Evolutionary conservation across 495 filamentous ascomycete genomes (phyloP).

Genomic region (Penicillium silybi): DNA sequence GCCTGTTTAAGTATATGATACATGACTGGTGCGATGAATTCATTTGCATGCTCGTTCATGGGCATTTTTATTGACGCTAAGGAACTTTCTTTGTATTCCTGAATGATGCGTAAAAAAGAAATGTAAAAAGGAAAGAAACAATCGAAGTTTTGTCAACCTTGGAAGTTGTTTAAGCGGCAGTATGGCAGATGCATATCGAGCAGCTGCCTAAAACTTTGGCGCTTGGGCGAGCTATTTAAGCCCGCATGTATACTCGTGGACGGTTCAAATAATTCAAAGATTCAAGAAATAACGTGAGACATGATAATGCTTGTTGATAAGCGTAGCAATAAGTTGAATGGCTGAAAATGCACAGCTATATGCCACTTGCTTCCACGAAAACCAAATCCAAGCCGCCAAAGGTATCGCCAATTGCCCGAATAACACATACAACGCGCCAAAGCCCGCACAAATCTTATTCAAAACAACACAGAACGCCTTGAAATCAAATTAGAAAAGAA

Average conservation of each 20-base stretch:
- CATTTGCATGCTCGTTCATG: not conserved
- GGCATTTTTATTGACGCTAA: not conserved
- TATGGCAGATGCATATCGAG: too few relatives aligned
- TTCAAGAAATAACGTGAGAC: not conserved
- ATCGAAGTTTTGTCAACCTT: too few relatives aligned
- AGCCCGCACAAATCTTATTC: constrained; percentile 1
- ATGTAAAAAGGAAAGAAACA: too few relatives aligned
- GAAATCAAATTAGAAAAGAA: constrained; percentile 2
- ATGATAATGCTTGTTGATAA: not conserved
- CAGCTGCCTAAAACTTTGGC: too few relatives aligned
- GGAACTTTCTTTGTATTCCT: too few relatives aligned
- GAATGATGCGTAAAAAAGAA: too few relatives aligned
- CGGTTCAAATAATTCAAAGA: too few relatives aligned
- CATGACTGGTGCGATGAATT: constrained; percentile 3
- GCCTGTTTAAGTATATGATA: not conserved
- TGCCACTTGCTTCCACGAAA: constrained; percentile 3
- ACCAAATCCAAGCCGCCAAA: constrained; percentile 15
- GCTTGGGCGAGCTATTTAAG: too few relatives aligned
- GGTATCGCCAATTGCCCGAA: constrained; percentile 12
- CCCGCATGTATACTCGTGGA: too few relatives aligned
- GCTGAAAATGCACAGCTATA: constrained; percentile 4
- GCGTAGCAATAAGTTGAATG: not conserved
- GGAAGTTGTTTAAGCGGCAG: too few relatives aligned
- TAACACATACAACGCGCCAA: constrained; percentile 13
- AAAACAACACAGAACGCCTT: constrained; percentile 16